phyloP scores from a whole-genome alignment of 2,329 filamentous ascomycete species.

The Simplicillium sp. region DNA sequence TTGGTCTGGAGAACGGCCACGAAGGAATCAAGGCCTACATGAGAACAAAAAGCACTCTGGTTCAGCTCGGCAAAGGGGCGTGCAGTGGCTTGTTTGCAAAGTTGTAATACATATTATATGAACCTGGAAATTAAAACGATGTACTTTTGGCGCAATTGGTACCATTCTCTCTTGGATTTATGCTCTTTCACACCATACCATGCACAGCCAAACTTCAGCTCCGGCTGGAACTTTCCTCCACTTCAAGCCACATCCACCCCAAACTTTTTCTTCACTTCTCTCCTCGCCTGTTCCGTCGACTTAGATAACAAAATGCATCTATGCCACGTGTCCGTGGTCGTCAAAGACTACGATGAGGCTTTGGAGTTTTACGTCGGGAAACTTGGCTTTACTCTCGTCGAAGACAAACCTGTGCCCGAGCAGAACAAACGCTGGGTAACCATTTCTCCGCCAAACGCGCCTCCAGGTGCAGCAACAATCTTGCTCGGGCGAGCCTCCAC shows the following conservation, averaged over 20 bases:
- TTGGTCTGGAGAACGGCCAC: conserved; percentile 79
- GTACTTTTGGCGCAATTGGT: neutral
- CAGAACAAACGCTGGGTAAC: conserved; percentile 8
- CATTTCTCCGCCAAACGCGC: conserved; percentile 2
- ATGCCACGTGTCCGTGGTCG: conserved; percentile 7
- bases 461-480: conserved; percentile 2
- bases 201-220: too few relatives aligned
- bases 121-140: neutral
- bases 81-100: conserved; percentile 62
- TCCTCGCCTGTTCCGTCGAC: neutral
- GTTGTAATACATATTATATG: conserved; percentile 29
- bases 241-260: too few relatives aligned
- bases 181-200: too few relatives aligned
- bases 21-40: conserved; percentile 75
- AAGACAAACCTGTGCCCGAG: conserved; percentile 6
- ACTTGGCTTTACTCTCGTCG: conserved; percentile 9
- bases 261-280: too few relatives aligned
- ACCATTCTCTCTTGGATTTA: too few relatives aligned
- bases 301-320: conserved; percentile 10
- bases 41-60: conserved; percentile 77
- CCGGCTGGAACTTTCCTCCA: too few relatives aligned
- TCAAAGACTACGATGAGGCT: conserved; percentile 10
- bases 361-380: conserved; percentile 8
- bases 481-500: conserved; percentile 6
- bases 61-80: conserved; percentile 64